Evolutionary conservation across 2,329 filamentous ascomycete genomes (phyloP), one percentile per base, ranked within the genome.

Genomic region (Chrysoporthe deuterocubensis): DNA sequence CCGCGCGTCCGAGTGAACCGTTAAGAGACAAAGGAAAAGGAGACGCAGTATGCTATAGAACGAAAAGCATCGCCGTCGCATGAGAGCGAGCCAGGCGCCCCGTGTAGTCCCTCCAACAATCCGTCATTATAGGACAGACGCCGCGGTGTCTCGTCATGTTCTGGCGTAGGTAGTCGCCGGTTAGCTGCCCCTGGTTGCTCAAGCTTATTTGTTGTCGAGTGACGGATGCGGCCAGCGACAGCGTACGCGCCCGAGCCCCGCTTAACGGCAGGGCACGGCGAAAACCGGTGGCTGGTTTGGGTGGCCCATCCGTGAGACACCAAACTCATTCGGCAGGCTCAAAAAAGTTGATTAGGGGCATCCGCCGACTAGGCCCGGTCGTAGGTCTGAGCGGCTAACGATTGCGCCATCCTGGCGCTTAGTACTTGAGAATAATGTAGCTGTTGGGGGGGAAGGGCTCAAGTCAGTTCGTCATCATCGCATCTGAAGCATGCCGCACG

Each of bases 351-450:
- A 21, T n/a, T 16, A 18, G 50, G 21, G 26, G 26, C 50, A 54
- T 54, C 14, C 21, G 50, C 50, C 50, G 50, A 32, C 48, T 14
- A 34, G 26, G 26, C 26, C 21, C 50, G 21, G 26, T 54, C 50
- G 50, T 32, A 61, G 42, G 14, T 48, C 40, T 46, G 13, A 42
- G 43, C 59, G 59, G 21, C 43, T 61, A 48, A 43, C 59, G 43
- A n/a, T 26, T 46, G 58, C 58, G 58, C 58, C 58, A n/a, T 13
- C 43, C 54, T 16, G 6, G 46, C 32, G 44, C 46, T 62, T 93
- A 96, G 79, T 94, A 95, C 82, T 95, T 96, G 76, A 96, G 85
- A 74, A 97, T 96, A 77, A 97, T 94, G 87, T 96, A 70, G 21
- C 69, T 70, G 26, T 62, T 26, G 16, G 11, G 87, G n/a, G 21